Base-by-base conservation (phyloP, 225 moss, liverwort and hornwort genomes). In the Sphagnum tenellum region DNA sequence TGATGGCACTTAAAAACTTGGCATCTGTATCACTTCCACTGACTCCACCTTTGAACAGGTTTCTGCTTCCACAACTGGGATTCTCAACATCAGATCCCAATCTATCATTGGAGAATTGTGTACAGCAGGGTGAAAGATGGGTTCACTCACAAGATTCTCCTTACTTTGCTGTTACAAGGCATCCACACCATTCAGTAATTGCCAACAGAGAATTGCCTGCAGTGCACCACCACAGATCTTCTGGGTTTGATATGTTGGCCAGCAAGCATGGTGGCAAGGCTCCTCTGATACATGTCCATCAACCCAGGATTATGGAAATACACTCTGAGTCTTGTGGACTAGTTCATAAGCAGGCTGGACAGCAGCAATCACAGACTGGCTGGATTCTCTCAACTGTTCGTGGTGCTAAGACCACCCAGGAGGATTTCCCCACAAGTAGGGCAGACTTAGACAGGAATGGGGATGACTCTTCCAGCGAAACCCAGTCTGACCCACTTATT, bases 381-480 rank as follows among this genome's bases (percentile, higher is more conserved):
- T 85, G 83, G 81, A 65, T 81, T 12, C 49, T 71, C 45, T 66
- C 73, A 47, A 49, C 68, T 44, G 68, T 52, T 6, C 49, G 60
- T 59, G 76, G 60, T 61, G 66, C 62, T 69, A 74, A 61, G 86
- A 80, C 69, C 12, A 75, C 29, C 1, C 29, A 29, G 29, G 29
- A 71, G 44, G 61, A 67, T 44, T 9, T 9, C 64, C 69, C 50
- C 74, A 54, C 60, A 54, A 65, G 71, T 74, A 70, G 71, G 61
- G 74, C 65, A 9, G 71, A 66, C 12, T 74, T 73, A 5, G 77
- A 73, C 57, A 75, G 66, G 13, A 79, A 67, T 14, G 78, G 73
- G 45, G 90, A 84, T 0, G 77, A 90, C 64, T 93, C 98, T 45
- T 92, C 92, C 48, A 98, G 98, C 65, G 90, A 98, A 69, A 98